Evolutionary conservation across 371 early-diverging fungal genomes (phyloP).

Genomic region (Conidiobolus coronatus): DNA sequence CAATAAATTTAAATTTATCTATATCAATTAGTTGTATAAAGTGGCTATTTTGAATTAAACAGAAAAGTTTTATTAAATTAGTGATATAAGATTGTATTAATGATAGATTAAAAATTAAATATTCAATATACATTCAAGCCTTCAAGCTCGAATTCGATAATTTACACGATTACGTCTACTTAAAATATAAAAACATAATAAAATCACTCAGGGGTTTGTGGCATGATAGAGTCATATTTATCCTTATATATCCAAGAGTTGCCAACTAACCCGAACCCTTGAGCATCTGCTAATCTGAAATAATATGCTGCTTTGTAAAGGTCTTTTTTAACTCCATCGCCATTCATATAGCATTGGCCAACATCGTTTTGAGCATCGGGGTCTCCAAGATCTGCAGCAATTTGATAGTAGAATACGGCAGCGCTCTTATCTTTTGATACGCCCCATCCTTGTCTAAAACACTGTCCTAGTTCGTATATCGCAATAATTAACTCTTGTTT

Average conservation of each 20-base stretch:
- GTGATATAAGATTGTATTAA: too few species aligned
- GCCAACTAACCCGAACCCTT: constrained; percentile 60
- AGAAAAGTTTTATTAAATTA: too few species aligned
- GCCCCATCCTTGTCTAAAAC: constrained; percentile 84
- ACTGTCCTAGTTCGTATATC: constrained; percentile 56
- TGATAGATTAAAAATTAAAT: too few species aligned
- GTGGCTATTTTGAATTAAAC: too few species aligned
- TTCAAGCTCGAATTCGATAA: too few species aligned
- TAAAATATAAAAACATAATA: too few species aligned
- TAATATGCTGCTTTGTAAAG: constrained; percentile 52
- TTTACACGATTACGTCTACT: too few species aligned
- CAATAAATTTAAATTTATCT: too few species aligned
- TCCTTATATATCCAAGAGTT: constrained; percentile 88
- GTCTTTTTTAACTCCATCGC: constrained; percentile 65
- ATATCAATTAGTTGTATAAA: too few species aligned
- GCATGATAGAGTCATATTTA: constrained; percentile 27
- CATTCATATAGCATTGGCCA: constrained; percentile 52
- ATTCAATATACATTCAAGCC: too few species aligned
- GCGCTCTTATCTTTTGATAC: constrained; percentile 50
- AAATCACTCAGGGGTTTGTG: too few species aligned
- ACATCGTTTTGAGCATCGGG: constrained; percentile 72
- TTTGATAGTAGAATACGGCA: constrained; percentile 65
- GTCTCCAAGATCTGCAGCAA: constrained; percentile 72
- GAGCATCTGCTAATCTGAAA: constrained; percentile 57
- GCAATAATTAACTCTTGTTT: constrained; percentile 41